phyloP scores from a whole-genome alignment of 2,329 filamentous ascomycete genomes.

The Cadophora sp. region DNA sequence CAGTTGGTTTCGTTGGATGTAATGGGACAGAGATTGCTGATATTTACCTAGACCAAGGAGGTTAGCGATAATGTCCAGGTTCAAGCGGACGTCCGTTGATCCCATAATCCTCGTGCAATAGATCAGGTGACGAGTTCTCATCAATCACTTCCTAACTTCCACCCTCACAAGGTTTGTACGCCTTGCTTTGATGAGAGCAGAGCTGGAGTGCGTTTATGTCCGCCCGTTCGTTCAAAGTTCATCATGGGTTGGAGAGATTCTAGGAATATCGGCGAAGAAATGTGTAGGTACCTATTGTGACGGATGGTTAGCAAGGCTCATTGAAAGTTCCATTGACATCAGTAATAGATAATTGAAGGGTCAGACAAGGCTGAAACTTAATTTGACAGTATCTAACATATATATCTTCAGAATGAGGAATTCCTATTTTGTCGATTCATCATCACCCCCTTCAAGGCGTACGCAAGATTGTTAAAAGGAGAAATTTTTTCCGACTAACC shows the following conservation, averaged over 20 bases:
- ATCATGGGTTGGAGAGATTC: constrained; percentile 44
- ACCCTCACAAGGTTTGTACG: constrained; percentile 50
- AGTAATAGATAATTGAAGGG: constrained; percentile 31
- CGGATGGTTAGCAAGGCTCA: constrained; percentile 33
- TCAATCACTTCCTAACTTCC: constrained; percentile 48
- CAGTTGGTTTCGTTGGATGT: constrained; percentile 30
- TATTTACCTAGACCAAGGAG: constrained; percentile 20
- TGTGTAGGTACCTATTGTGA: constrained; percentile 43
- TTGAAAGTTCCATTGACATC: constrained; percentile 17
- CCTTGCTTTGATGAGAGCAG: constrained; percentile 46
- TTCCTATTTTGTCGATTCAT: constrained; percentile 46
- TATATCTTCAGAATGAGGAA: constrained; percentile 46
- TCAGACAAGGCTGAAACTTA: constrained; percentile 55
- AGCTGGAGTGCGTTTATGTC: constrained; percentile 49
- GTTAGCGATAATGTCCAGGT: constrained; percentile 20
- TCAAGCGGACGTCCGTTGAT: constrained; percentile 25
- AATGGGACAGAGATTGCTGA: neutral
- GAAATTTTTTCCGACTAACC: constrained; percentile 39
- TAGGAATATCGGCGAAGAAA: constrained; percentile 8
- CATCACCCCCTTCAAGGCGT: constrained; percentile 43
- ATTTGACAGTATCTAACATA: constrained; percentile 47
- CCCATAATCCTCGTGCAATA: constrained; percentile 34
- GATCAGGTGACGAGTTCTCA: constrained; percentile 54
- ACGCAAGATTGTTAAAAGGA: constrained; percentile 15
- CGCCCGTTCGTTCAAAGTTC: constrained; percentile 55